phyloP scores from a whole-genome alignment of 2,329 filamentous ascomycete species.

The Lachnellula suecica region DNA sequence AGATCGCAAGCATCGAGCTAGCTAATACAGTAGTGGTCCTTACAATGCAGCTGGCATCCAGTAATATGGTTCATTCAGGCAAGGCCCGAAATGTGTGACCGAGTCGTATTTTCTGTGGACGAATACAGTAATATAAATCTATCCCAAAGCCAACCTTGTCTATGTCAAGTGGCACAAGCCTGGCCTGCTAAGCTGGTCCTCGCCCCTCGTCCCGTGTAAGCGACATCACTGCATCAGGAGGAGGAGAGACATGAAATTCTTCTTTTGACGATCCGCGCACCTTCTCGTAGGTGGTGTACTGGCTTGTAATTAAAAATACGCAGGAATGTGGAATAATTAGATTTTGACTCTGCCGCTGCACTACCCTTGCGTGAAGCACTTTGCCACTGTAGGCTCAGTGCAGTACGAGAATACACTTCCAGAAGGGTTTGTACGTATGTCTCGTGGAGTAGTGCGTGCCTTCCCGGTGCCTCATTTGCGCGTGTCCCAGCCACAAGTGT shows the following conservation, averaged over 20 bases:
- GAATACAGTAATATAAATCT: no score
- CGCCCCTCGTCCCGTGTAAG: neutral
- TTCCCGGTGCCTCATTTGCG: neutral
- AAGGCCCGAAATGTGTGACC: neutral
- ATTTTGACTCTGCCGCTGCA: neutral
- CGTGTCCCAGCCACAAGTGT: conserved; percentile 4
- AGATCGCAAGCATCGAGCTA: neutral
- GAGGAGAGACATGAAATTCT: conserved; percentile 5
- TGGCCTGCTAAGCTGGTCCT: neutral
- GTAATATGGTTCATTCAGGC: neutral
- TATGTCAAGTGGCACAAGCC: conserved; percentile 1
- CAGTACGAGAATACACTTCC: neutral
- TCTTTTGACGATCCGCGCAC: conserved; percentile 7
- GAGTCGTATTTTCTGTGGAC: neutral
- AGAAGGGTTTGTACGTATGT: neutral
- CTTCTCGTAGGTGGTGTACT: no score
- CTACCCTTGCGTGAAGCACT: no score
- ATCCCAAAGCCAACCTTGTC: neutral
- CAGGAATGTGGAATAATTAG: neutral
- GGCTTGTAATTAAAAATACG: no score
- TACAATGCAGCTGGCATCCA: neutral
- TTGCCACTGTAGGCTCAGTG: no score
- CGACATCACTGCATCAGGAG: neutral
- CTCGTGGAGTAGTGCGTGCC: neutral
- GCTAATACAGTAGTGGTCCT: neutral